phyloP scores from a whole-genome alignment of 140 eudicot species.

The Oenanthe javanica region DNA sequence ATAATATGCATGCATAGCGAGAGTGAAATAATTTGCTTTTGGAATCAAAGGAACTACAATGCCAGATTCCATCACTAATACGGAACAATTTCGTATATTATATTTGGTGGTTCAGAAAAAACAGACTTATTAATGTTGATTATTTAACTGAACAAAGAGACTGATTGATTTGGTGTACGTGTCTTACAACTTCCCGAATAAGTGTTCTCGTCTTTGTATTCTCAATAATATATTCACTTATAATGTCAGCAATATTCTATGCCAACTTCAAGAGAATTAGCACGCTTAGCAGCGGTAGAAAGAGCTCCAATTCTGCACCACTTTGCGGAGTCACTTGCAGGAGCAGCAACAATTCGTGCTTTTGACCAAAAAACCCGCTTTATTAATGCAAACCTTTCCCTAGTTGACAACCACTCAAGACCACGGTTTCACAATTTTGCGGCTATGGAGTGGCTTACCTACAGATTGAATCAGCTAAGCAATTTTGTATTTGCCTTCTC shows the following conservation, averaged over 20 bases:
- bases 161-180: not conserved
- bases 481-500: constrained; percentile 92
- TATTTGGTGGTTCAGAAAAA: not conserved
- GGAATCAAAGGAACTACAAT: not conserved
- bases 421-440: constrained; percentile 91
- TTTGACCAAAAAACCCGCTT: constrained; percentile 77
- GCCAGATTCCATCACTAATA: not conserved
- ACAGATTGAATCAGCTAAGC: constrained; percentile 80
- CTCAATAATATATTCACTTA: not conserved
- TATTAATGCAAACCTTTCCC: constrained; percentile 58
- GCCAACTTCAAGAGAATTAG: constrained; percentile 95
- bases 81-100: too few relatives aligned
- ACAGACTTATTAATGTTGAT: not conserved
- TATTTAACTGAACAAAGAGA: not conserved
- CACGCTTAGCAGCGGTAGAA: constrained; percentile 75
- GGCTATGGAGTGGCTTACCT: constrained; percentile 94
- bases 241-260: constrained; percentile 70
- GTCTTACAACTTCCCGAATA: not conserved
- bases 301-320: constrained; percentile 92
- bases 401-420: constrained; percentile 70
- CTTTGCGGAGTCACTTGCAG: constrained; percentile 86
- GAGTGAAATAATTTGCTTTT: not conserved
- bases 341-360: constrained; percentile 94
- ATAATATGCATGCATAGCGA: not conserved
- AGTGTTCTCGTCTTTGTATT: not conserved